These are phyloP conservation scores for Pontederia crassipes DNA, from an alignment of 176 grass and related monocot species.

Conservation along the genomic window DNA sequence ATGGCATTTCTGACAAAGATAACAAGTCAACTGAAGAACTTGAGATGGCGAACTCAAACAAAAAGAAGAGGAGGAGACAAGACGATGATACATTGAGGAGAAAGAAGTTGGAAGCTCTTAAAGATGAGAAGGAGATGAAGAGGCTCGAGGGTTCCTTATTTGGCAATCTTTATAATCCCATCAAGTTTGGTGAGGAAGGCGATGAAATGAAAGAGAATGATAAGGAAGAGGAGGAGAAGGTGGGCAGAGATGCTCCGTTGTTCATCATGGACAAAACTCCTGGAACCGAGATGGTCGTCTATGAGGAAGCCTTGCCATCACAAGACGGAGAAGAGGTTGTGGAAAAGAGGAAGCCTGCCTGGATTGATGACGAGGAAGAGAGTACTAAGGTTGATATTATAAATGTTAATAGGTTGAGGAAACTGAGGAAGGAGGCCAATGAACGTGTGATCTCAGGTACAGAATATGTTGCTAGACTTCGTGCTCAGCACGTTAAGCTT, in stretches of 20 bases:
- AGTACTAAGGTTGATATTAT: conserved; percentile 43
- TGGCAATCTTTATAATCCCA: conserved; percentile 30
- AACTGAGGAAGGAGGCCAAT: conserved; percentile 47
- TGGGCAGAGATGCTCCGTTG: conserved; percentile 17
- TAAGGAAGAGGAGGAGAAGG: background rate
- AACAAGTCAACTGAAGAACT: conserved; percentile 17
- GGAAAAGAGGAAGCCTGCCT: conserved; percentile 39
- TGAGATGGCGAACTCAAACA: conserved; percentile 19
- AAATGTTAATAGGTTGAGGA: conserved; percentile 54
- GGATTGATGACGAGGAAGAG: conserved; percentile 68
- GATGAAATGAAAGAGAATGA: background rate
- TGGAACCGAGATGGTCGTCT: conserved; percentile 30
- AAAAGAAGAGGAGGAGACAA: conserved; percentile 25
- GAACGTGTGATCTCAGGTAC: conserved; percentile 48
- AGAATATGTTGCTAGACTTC: conserved; percentile 51
- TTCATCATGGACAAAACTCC: conserved; percentile 53
- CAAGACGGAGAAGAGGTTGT: background rate
- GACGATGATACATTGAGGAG: conserved; percentile 4
- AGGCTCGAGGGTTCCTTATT: conserved; percentile 48
- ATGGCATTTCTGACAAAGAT: background rate
- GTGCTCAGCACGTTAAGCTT: conserved; percentile 52
- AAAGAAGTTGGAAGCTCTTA: conserved; percentile 11
- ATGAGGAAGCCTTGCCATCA: conserved; percentile 32
- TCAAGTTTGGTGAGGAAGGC: conserved; percentile 44
- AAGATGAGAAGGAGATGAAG: conserved; percentile 43